Evolutionary conservation across 345 rosid species (phyloP), one percentile per base, ranked within the genome.

Genomic region (Populus euphratica): DNA sequence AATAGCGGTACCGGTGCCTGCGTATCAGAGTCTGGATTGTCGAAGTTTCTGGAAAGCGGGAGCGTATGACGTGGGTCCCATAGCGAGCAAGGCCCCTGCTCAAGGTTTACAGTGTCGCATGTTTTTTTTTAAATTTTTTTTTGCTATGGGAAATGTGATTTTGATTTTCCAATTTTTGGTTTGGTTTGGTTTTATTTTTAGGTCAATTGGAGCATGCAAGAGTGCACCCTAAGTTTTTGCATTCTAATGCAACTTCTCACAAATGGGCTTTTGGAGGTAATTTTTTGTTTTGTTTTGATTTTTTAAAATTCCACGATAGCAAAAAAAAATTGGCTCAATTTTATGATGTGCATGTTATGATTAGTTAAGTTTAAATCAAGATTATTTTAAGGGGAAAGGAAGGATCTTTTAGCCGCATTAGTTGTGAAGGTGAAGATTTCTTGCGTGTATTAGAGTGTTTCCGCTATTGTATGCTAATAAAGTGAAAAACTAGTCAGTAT

Each of bases 211-310:
- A 96, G 83, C 94, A 93, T 83, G 98, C 99, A 29, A 90, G 98
- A 72, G 90, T 96, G 33, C 96, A 96, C 85, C 98, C 97, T 16
- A 93, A 93, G 86, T 93, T 96, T 88, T 93, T 96, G 72, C 98
- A 96, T 75, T 96, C 98, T 5, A 96, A 96, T 90, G 99, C 99
- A 54, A 93, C 99, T 81, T 96, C 99, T 54, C 99, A 96, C 80
- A 96, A 96, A 79, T 93, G 98, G 99, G 96, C 96, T n/a, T 92
- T 96, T 85, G 99, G 98, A 85, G 99, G 99, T 93, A 63, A 73
- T 69, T 27, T 54, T 69, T 83, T 27, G n/a, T n/a, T n/a, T n/a
- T 86, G 2, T 20, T 35, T 18, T 44, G 68, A 68, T 4, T 8
- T 61, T 43, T 9, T 5, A 5, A 14, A 49, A 49, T 16, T 49